Percentiles rank a stretch among this genome's conserved stretches.
Evolutionary conservation across 2,329 filamentous ascomycete genomes (phyloP).

Genomic region (Lizonia empirigonia): DNA sequence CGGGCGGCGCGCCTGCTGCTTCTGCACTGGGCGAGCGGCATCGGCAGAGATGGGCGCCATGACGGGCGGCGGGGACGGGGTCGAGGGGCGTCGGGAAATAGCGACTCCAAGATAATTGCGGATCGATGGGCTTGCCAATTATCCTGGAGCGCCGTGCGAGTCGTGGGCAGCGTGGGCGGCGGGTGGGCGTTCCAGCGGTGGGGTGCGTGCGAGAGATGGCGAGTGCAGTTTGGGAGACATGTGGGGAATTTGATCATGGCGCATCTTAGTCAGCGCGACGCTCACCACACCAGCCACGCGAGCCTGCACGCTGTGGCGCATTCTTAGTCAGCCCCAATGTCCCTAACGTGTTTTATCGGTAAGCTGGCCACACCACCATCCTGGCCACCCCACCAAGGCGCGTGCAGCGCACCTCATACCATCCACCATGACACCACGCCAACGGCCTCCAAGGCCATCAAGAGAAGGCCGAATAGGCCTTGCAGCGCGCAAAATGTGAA

Average conservation of each 20-base stretch:
- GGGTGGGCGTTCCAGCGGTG: conserved; percentile 18
- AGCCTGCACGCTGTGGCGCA: no score
- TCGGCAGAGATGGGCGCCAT: conserved; percentile 40
- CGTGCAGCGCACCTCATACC: no score
- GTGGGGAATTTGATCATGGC: conserved; percentile 1
- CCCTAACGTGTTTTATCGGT: no score
- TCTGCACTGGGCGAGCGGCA: conserved; percentile 31
- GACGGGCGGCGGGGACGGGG: conserved; percentile 12
- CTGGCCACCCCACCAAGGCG: no score
- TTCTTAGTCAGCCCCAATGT: no score
- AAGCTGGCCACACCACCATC: no score
- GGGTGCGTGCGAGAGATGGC: conserved; percentile 23
- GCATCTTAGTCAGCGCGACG: background rate
- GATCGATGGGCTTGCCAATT: conserved; percentile 42
- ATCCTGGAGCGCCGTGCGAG: conserved; percentile 48
- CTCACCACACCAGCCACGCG: no score
- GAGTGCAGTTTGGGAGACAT: conserved; percentile 14
- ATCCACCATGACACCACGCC: no score
- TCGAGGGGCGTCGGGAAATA: conserved; percentile 20
- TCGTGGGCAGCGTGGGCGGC: conserved; percentile 18
- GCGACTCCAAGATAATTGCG: conserved; percentile 53
- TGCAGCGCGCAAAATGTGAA: no score
- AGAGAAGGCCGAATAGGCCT: no score
- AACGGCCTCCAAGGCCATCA: no score
- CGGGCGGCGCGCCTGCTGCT: conserved; percentile 34